Conservation (phyloP, 768 basidiomycete species). For the Erythrobasidium yunnanense region DNA sequence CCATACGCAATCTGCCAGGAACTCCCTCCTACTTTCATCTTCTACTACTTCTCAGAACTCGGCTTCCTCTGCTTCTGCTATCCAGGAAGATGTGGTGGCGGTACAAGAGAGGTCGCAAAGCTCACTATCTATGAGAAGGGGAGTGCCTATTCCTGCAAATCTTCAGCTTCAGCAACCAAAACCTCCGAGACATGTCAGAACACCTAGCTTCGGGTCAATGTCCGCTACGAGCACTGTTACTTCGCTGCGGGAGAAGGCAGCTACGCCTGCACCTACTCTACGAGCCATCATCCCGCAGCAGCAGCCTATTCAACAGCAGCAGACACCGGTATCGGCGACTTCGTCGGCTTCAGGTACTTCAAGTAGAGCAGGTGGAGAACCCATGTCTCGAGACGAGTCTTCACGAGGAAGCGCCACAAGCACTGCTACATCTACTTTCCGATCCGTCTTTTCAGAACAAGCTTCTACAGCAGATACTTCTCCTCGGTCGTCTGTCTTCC, state of each 20-base stretch:
- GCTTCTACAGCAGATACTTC: conserved; percentile 22
- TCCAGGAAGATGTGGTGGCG: no score
- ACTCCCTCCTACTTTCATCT: neutral
- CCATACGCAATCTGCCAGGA: neutral
- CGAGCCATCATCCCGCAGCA: no score
- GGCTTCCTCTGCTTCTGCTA: no score
- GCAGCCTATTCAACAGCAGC: no score
- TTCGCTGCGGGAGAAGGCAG: conserved; percentile 4
- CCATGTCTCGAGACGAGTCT: conserved; percentile 26
- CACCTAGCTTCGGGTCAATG: neutral
- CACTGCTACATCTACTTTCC: conserved; percentile 23
- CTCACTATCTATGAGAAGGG: conserved; percentile 13
- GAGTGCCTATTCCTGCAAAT: conserved; percentile 15
- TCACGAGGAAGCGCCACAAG: conserved; percentile 9
- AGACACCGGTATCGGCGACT: no score
- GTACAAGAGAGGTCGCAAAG: conserved; percentile 6
- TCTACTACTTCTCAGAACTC: neutral
- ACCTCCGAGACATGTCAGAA: neutral
- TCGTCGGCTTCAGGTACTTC: neutral
- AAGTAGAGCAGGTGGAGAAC: conserved; percentile 7
- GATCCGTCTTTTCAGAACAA: conserved; percentile 14
- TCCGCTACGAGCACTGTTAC: conserved; percentile 15
- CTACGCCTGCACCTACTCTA: neutral
- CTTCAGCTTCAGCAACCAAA: neutral
- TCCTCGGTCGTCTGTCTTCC: conserved; percentile 14